A percentile compares a stretch with the other conserved stretches of the same genome.
Evolutionary conservation across 192 early-diverging fungal species (phyloP).

Genomic region (Bifiguratus adelaidae): DNA sequence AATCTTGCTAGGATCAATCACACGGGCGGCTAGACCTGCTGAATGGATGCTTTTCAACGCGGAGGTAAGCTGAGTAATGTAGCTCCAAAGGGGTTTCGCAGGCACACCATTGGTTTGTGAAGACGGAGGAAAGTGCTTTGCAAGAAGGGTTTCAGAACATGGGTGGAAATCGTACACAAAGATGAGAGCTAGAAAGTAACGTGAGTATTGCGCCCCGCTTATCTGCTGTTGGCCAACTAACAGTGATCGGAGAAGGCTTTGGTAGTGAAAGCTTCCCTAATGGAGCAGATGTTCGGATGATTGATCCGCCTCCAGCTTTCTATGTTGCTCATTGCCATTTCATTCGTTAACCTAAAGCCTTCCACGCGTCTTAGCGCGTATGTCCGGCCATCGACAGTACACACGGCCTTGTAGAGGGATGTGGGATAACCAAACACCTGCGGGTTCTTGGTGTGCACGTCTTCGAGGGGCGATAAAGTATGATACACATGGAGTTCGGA

Average conservation of each 20-base stretch:
- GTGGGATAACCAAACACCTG: conserved; percentile 60
- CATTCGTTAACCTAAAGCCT: conserved; percentile 63
- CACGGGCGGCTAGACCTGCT: conserved; percentile 66
- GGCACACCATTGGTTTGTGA: conserved; percentile 40
- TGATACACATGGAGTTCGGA: conserved; percentile 87
- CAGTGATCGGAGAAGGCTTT: conserved; percentile 91
- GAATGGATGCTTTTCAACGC: conserved; percentile 78
- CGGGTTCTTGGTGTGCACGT: conserved; percentile 33
- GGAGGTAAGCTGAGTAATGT: conserved; percentile 64
- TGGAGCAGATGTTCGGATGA: conserved; percentile 75
- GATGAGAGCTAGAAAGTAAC: conserved; percentile 56
- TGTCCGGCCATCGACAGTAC: conserved; percentile 73
- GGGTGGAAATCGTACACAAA: conserved; percentile 95
- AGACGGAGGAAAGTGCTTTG: conserved; percentile 52
- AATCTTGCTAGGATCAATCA: conserved; percentile 76
- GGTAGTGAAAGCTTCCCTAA: conserved; percentile 93
- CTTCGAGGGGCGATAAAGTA: conserved; percentile 60
- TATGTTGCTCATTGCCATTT: conserved; percentile 68
- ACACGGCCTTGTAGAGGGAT: conserved; percentile 78
- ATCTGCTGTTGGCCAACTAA: conserved; percentile 16
- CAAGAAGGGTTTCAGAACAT: conserved; percentile 55
- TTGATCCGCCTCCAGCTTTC: conserved; percentile 79
- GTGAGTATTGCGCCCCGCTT: too few species aligned
- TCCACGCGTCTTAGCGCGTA: conserved; percentile 80
- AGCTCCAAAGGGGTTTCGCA: conserved; percentile 72